These are phyloP conservation scores for Bruguiera hainesii DNA, from an alignment of 441 rosid species.

Conservation along the genomic window DNA sequence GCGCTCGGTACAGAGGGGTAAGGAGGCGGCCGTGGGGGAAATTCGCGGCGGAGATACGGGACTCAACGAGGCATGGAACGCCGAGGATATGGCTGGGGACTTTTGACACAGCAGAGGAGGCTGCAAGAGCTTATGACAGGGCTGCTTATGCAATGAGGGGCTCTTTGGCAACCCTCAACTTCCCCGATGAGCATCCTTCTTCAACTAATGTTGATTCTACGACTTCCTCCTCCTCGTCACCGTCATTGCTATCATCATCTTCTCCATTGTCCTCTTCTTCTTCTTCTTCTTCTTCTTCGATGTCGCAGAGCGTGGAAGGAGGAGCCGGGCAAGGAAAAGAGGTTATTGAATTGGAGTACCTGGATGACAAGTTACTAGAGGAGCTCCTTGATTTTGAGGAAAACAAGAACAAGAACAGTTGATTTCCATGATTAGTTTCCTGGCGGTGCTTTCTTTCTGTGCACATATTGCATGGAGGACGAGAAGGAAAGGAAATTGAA, in stretches of 20 bases:
- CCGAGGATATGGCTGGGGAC: slow-evolving; percentile 79
- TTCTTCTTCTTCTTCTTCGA: slow-evolving; percentile 18
- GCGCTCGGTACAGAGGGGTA: slow-evolving; percentile 67
- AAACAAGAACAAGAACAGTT: slow-evolving; percentile 7
- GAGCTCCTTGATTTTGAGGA: slow-evolving; percentile 66
- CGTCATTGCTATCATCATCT: slow-evolving; percentile 2
- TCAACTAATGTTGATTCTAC: slow-evolving; percentile 15
- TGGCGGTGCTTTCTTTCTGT: no score
- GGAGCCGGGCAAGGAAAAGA: slow-evolving; percentile 26
- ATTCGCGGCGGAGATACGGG: slow-evolving; percentile 86
- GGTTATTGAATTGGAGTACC: slow-evolving; percentile 67
- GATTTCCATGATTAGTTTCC: not conserved
- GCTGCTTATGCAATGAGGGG: slow-evolving; percentile 79
- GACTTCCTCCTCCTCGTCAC: slow-evolving; percentile 18
- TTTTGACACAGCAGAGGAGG: slow-evolving; percentile 68
- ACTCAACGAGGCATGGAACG: slow-evolving; percentile 64
- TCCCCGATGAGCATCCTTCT: slow-evolving; percentile 44
- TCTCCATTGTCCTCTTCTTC: not conserved
- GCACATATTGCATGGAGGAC: no score
- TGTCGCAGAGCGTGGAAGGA: slow-evolving; percentile 21
- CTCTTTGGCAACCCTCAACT: slow-evolving; percentile 65
- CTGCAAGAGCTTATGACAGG: slow-evolving; percentile 78
- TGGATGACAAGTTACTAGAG: slow-evolving; percentile 65
- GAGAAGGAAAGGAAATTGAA: no score
- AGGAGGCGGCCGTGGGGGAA: slow-evolving; percentile 80